phyloP scores from a whole-genome alignment of 2,329 filamentous ascomycete species.

The Colletotrichum cuscutae region DNA sequence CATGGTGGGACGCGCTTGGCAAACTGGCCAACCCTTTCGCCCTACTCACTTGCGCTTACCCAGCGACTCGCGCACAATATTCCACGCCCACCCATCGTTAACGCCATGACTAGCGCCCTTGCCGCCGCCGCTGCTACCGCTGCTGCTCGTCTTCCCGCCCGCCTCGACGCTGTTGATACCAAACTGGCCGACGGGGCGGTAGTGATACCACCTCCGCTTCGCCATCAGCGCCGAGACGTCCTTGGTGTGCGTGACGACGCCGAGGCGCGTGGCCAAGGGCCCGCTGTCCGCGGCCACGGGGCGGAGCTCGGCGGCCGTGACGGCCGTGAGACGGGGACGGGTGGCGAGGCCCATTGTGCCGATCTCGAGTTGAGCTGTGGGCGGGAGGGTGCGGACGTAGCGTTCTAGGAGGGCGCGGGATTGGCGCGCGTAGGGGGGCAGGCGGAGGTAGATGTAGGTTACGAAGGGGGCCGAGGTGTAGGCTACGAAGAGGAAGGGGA shows the following conservation, averaged over 20 bases:
- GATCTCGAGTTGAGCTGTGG: constrained; percentile 57
- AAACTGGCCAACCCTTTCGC: neutral
- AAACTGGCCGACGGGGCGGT: constrained; percentile 51
- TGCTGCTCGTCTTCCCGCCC: neutral
- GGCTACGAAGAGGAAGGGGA: constrained; percentile 73
- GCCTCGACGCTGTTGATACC: constrained; percentile 45
- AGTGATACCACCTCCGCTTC: constrained; percentile 51
- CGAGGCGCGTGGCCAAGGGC: constrained; percentile 42
- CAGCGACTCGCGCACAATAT: constrained; percentile 47
- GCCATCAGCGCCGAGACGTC: constrained; percentile 47
- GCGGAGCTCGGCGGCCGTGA: constrained; percentile 50
- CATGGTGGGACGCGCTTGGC: constrained; percentile 8
- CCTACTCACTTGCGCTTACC: constrained; percentile 34
- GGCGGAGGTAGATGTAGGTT: constrained; percentile 74
- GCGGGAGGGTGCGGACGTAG: constrained; percentile 60
- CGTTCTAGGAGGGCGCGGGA: constrained; percentile 66
- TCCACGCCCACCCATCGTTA: constrained; percentile 55
- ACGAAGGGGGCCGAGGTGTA: constrained; percentile 78
- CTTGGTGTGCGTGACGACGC: constrained; percentile 54
- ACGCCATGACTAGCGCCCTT: constrained; percentile 41
- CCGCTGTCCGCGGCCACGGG: constrained; percentile 35
- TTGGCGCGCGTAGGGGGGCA: constrained; percentile 72
- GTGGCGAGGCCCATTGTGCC: constrained; percentile 67
- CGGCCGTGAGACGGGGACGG: constrained; percentile 61
- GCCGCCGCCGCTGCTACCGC: constrained; percentile 31